Evolutionary conservation across 495 filamentous ascomycete species (phyloP), one percentile per base, ranked within the genome.

Genomic region (Chlorociboria aeruginascens): DNA sequence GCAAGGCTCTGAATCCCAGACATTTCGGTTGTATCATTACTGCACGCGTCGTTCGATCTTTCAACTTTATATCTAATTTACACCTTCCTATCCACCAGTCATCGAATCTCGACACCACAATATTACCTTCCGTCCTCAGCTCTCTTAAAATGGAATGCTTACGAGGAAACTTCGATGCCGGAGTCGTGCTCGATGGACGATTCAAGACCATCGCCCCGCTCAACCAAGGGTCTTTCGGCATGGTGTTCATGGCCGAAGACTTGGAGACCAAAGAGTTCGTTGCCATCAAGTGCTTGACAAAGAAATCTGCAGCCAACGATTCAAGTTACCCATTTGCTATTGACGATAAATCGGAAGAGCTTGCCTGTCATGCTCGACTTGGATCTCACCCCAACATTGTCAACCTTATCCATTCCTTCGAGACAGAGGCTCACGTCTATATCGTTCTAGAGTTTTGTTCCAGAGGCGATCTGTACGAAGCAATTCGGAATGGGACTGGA

Each of bases 181-280:
- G 83, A 45, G 73, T 80, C 60, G 57, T 92, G 48, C 72, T 92
- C 64, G 81, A 84, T 65, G 85, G 83, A 54, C 89, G 93, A 48
- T 98, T 92, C 64, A 76, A 83, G 64, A 90, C 87, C 35, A 70
- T 95, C 59, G 85, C 88, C 57, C 89, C 89, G 34, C 85, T 98
- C 69, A 97, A 98, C 61, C 86, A 96, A 74, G 92, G 92, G 57
- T 98, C 92, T 20, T 98, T 96, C 61, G 92, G 92, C 53, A 89
- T 94, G 84, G 92, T 98, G 54, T 95, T 94, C 66, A 78, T 88
- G 65, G 93, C 92, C 45, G 83, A 70, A 57, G 89, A 98, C 66
- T 72, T 70, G 48, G 55, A 67, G 53, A 94, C 82, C 48, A 74
- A 78, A 51, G 70, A 89, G 48, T 71, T 79, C 46, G 92, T 98